Evolutionary conservation across 1,284 basidiomycete species (phyloP).

Genomic region (Pholiota adiposa): DNA sequence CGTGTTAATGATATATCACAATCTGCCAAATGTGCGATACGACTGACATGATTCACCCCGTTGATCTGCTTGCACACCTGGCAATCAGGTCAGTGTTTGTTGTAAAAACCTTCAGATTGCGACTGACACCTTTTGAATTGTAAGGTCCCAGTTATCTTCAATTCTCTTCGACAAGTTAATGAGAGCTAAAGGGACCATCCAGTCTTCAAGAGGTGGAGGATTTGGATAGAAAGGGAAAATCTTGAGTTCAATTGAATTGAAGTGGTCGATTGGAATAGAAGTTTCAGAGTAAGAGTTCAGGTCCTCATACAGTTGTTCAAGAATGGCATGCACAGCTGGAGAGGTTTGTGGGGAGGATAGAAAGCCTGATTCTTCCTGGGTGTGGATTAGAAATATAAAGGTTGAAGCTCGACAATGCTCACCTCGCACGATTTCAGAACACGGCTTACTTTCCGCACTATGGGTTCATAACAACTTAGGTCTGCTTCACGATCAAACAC

Average conservation of each 20-base stretch:
- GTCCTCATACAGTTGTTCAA: slow-evolving; percentile 97
- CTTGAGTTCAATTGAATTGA: slow-evolving; percentile 93
- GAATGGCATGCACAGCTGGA: slow-evolving; percentile 79
- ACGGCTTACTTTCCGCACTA: slow-evolving; percentile 93
- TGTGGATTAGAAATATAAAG: not conserved
- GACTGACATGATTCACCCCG: slow-evolving; percentile 89
- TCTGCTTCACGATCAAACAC: slow-evolving; percentile 93
- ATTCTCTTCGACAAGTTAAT: slow-evolving; percentile 82
- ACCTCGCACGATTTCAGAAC: slow-evolving; percentile 91
- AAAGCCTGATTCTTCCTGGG: slow-evolving; percentile 87
- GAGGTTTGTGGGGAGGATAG: slow-evolving; percentile 78
- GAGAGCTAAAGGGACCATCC: slow-evolving; percentile 94
- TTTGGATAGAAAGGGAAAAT: slow-evolving; percentile 98
- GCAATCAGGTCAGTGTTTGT: not conserved
- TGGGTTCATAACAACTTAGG: slow-evolving; percentile 92
- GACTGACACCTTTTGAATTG: slow-evolving; percentile 77
- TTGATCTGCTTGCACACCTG: slow-evolving; percentile 85
- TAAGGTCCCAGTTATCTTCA: slow-evolving; percentile 96
- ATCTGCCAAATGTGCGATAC: slow-evolving; percentile 91
- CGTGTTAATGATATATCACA: slow-evolving; percentile 86
- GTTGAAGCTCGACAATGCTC: slow-evolving; percentile 30
- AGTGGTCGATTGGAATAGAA: slow-evolving; percentile 85
- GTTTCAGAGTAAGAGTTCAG: slow-evolving; percentile 97
- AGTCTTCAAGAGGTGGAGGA: slow-evolving; percentile 87
- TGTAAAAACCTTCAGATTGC: not conserved